Base-by-base conservation (phyloP, 257 asterid species). In the Linaria vulgaris region DNA sequence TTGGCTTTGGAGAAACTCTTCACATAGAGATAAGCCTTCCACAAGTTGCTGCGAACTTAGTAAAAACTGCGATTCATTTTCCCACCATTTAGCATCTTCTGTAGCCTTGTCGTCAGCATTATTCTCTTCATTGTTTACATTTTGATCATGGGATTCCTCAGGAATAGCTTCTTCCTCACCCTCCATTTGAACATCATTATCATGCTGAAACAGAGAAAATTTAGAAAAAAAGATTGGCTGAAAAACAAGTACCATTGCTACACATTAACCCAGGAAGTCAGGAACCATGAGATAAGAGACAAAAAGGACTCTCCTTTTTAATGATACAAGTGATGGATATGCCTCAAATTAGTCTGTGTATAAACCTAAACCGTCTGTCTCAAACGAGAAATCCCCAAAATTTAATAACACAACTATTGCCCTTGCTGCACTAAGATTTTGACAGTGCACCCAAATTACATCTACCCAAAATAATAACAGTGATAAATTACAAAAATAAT, bases 21-120 rank as follows among this genome's bases (percentile, higher is more conserved):
- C 97, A 20, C 89, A 85, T 5, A 87, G 68, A 55, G 97, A 83
- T 34, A 92, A 72, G 54, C 84, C 97, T 79, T 92, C 99, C 5
- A 84, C 94, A 13, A 92, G 95, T 67, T 92, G 96, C 81, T 92
- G 97, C 1, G 99, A 89, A 67, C 72, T 83, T 43, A 92, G 71
- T 69, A 89, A 63, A 72, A 46, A 70, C 24, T 83, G 96, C 3
- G 95, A 82, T 63, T 85, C 96, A 30, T 84, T 70, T 63, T 87
- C 96, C 99, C 91, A 85, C 97, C 95, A 87, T 71, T 79, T 78
- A 21, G 66, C 50, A 12, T 82, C 84, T 43, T 85, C 90, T 4
- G 61, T 86, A 69, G 56, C 68, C 19, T 76, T 90, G 19, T 66
- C 74, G 0, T 74, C 83, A 13, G 34, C 61, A 11, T 63, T 49